phyloP scores from a whole-genome alignment of 345 rosid genomes.

The Noccaea bulbosa region DNA sequence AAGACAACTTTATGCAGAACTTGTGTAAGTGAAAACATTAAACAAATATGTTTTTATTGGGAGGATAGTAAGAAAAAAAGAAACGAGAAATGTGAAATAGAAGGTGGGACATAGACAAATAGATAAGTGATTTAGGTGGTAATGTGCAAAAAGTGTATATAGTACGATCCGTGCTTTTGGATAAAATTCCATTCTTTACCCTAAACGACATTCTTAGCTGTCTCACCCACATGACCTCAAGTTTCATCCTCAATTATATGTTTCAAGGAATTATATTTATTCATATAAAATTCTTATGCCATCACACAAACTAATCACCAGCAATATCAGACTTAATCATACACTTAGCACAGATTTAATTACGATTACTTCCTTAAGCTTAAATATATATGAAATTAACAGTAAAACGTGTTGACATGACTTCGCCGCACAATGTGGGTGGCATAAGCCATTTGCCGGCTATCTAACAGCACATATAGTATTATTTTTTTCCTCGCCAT shows the following conservation, averaged over 20 bases:
- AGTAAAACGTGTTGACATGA: constrained; percentile 49
- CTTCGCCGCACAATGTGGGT: constrained; percentile 42
- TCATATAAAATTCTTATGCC: constrained; percentile 27
- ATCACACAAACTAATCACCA: constrained; percentile 36
- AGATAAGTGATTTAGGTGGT: constrained; percentile 29
- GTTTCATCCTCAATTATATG: constrained; percentile 39
- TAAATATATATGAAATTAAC: constrained; percentile 20
- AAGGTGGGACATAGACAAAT: constrained; percentile 30
- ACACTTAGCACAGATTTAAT: constrained; percentile 26
- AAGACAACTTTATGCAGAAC: background rate
- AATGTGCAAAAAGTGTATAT: constrained; percentile 34
- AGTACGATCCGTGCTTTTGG: constrained; percentile 49
- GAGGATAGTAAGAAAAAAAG: background rate
- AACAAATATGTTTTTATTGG: background rate
- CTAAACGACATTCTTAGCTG: constrained; percentile 45
- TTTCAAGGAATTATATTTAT: constrained; percentile 29
- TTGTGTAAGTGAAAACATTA: background rate
- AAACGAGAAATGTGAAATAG: background rate
- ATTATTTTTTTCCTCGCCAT: background rate
- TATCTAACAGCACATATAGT: constrained; percentile 42
- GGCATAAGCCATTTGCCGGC: constrained; percentile 46
- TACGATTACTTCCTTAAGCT: constrained; percentile 38
- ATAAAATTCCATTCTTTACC: constrained; percentile 28
- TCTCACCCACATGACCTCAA: constrained; percentile 44
- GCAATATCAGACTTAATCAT: constrained; percentile 41